Base-by-base conservation (phyloP, 768 basidiomycete species). In the Collybia mongolica region DNA sequence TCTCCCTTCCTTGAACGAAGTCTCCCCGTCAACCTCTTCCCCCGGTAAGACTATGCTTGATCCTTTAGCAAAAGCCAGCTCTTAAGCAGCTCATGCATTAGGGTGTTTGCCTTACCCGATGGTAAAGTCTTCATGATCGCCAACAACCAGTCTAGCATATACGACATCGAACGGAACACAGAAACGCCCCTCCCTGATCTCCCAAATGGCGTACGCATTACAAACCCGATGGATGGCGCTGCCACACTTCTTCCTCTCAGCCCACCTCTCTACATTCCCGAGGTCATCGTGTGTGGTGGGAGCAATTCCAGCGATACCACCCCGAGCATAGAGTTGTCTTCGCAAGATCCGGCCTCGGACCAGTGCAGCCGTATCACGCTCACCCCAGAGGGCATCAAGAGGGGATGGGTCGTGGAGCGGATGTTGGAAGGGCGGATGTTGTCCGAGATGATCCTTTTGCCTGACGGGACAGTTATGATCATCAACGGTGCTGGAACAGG, bases 241-340 rank as follows among this genome's bases (percentile, higher is more conserved):
- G 72, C 62, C 35, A 62, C 66, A 19, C 59, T 73, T n/a, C 65
- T 73, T 3, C 72, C 72, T 3, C 60, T 73, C 8, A 64, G 64
- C 1, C 67, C 71, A 19, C 67, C 67, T 1, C 59, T 72, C 39
- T 79, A 70, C 51, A 72, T 67, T 5, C 73, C 77, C 3, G 74
- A 75, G 53, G 64, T 78, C 20, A 66, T 79, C 36, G 69, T 78
- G 37, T 79, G 77, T 54, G 77, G 77, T 29, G 77, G 77, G 19
- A 64, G 71, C 8, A 69, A 64, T 11, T 57, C 67, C 1, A 65
- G 62, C 43, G 70, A 73, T 38, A 57, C 53, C 5, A 60, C 61
- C 5, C 58, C 66, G 2, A 48, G 66, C 6, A 56, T 48, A 7
- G 57, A 67, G 8, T 52, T 72, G 12, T 65, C 66, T 3, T 69